Conservation (phyloP, 23 red algal genomes). For the Cyanidiococcus yangmingshanensis region DNA sequence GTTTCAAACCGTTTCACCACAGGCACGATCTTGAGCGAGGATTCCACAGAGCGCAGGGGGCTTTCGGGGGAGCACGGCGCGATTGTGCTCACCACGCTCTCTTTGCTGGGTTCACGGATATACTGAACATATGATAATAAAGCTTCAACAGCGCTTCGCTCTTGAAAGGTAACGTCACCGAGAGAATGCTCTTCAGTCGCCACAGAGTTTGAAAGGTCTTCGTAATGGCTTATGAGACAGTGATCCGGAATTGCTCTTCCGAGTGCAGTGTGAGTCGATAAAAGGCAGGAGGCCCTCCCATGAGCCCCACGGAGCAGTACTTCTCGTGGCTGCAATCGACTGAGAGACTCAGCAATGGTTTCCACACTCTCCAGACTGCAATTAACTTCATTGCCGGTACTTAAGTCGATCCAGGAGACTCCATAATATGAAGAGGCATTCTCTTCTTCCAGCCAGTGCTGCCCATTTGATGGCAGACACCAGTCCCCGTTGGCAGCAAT, state of each 20-base stretch:
- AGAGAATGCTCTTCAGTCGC: neutral
- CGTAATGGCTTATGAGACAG: neutral
- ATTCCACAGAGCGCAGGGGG: neutral
- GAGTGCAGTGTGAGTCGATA: neutral
- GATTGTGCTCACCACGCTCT: neutral
- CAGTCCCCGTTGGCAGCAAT: neutral
- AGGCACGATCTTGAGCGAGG: neutral
- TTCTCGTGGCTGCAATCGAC: conserved; percentile 22
- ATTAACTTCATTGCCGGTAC: conserved; percentile 16
- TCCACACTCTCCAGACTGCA: conserved; percentile 10
- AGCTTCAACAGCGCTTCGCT: conserved; percentile 7
- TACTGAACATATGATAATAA: conserved; percentile 18
- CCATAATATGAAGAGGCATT: conserved; percentile 5
- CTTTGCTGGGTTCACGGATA: neutral
- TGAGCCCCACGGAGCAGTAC: conserved; percentile 16
- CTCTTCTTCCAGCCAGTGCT: neutral
- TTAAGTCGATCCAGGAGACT: conserved; percentile 23
- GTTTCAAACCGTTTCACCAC: neutral
- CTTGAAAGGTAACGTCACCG: neutral
- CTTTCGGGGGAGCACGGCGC: neutral
- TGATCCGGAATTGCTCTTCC: neutral
- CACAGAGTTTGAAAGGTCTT: neutral
- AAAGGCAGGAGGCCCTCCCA: neutral
- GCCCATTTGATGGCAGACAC: neutral
- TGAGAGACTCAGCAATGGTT: conserved; percentile 22